Percentiles rank a stretch among this genome's conserved stretches.
Conservation (phyloP, 768 basidiomycete genomes). For the Nidula microcarpa region DNA sequence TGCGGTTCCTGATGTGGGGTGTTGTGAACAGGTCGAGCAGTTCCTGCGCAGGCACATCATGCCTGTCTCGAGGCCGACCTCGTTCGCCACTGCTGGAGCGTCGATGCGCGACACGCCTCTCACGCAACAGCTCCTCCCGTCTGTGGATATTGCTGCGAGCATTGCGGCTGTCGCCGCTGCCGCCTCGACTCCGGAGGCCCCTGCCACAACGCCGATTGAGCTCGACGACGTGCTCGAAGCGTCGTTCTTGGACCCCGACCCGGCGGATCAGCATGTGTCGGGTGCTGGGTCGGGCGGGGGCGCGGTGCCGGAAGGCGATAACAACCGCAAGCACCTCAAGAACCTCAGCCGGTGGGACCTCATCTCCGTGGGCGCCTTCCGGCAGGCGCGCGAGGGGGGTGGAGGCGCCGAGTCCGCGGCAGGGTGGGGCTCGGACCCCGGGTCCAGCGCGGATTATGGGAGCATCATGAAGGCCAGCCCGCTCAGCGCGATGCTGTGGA, state of each 20-base stretch:
- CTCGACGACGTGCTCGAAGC: constrained; percentile 78
- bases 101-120: too few species aligned
- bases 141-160: too few species aligned
- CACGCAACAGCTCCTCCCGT: too few species aligned
- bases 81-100: constrained; percentile 5
- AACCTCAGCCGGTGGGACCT: constrained; percentile 70
- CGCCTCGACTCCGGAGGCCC: constrained; percentile 24
- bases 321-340: constrained; percentile 33
- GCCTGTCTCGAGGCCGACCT: constrained; percentile 20
- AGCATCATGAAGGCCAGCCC: constrained; percentile 55
- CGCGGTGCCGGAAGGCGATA: constrained; percentile 20
- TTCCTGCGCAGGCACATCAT: constrained; percentile 27
- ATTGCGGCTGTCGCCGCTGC: not conserved
- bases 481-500: constrained; percentile 55
- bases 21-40: constrained; percentile 26
- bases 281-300: not conserved
- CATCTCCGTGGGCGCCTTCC: constrained; percentile 71
- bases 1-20: not conserved
- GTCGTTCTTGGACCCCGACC: constrained; percentile 64
- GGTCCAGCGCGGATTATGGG: constrained; percentile 36
- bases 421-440: constrained; percentile 32
- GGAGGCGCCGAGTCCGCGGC: constrained; percentile 8
- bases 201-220: constrained; percentile 51
- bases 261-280: constrained; percentile 4
- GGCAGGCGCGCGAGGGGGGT: constrained; percentile 48